phyloP scores from a whole-genome alignment of 2,329 filamentous ascomycete genomes.

The Sporothrix mexicana region DNA sequence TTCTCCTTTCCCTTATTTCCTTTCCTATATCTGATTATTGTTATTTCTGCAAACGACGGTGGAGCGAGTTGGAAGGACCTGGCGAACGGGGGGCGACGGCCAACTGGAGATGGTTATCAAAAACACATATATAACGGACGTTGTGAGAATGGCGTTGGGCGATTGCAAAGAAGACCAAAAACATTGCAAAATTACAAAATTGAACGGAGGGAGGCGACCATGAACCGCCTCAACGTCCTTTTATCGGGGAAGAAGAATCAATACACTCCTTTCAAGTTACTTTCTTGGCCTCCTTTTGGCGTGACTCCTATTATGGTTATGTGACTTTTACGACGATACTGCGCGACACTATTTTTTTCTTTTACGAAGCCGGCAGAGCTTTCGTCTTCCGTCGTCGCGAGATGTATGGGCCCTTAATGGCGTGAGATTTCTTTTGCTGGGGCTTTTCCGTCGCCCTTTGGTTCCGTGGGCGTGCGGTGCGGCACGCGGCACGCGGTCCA shows the following conservation, averaged over 20 bases:
- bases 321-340: too few species aligned
- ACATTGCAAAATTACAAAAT: neutral
- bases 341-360: too few species aligned
- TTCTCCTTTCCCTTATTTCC: too few species aligned
- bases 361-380: too few species aligned
- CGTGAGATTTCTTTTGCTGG: neutral
- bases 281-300: neutral
- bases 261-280: conserved; percentile 2
- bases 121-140: conserved; percentile 5
- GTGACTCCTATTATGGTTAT: too few species aligned
- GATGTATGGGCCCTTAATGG: neutral
- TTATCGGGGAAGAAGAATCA: neutral
- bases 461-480: neutral
- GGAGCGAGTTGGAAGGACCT: neutral
- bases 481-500: neutral
- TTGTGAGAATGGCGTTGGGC: neutral
- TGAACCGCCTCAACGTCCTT: neutral
- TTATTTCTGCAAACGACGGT: too few species aligned
- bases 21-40: too few species aligned
- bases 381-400: too few species aligned
- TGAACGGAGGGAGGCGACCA: neutral
- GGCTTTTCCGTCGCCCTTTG: too few species aligned
- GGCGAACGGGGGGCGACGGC: neutral
- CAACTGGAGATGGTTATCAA: neutral
- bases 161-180: neutral